phyloP scores from a whole-genome alignment of 164 flowering plant species.

The Kingdonia uniflora region DNA sequence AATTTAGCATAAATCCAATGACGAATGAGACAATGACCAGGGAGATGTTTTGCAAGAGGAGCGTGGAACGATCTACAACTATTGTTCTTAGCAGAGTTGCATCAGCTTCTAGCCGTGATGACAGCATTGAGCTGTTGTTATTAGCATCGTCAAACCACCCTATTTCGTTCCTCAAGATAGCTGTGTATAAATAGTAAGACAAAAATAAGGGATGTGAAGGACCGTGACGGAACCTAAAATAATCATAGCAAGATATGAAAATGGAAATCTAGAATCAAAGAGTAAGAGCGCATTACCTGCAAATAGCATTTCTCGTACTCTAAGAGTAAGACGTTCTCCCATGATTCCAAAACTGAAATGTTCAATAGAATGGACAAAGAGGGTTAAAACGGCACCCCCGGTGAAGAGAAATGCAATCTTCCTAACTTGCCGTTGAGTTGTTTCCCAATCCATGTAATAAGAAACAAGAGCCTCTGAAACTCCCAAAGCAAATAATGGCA shows the following conservation, averaged over 20 bases:
- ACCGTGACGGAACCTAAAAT: too few relatives aligned
- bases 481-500: constrained; percentile 96
- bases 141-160: constrained; percentile 77
- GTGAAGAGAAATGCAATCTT: constrained; percentile 66
- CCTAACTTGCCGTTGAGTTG: constrained; percentile 52
- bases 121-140: constrained; percentile 68
- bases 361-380: constrained; percentile 51
- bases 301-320: constrained; percentile 81
- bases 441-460: constrained; percentile 90
- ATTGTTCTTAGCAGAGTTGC: constrained; percentile 65
- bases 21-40: constrained; percentile 54
- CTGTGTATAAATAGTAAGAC: constrained; percentile 27
- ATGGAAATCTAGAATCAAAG: not conserved
- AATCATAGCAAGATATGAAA: not conserved
- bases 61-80: constrained; percentile 78
- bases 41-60: constrained; percentile 67
- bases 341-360: constrained; percentile 78
- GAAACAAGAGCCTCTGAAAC: constrained; percentile 84
- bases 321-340: constrained; percentile 90
- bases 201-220: too few relatives aligned
- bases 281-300: constrained; percentile 36
- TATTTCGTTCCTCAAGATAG: constrained; percentile 83
- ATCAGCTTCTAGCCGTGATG: constrained; percentile 81
- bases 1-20: constrained; percentile 82
- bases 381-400: constrained; percentile 55